These are phyloP conservation scores for Fragaria nilgerrensis DNA, from an alignment of 306 rosid genomes.

Conservation along the genomic window DNA sequence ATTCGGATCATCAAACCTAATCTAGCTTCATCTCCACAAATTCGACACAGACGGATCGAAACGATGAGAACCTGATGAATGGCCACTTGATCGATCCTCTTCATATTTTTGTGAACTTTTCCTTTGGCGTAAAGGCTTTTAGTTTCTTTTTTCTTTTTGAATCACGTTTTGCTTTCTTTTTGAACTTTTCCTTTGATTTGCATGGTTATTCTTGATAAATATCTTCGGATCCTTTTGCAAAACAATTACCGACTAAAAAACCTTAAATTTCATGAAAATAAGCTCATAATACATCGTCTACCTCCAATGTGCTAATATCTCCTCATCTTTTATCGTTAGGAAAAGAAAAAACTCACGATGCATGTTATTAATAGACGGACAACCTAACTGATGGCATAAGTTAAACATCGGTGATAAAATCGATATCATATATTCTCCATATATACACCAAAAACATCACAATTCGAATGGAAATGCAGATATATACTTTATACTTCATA, in stretches of 20 bases:
- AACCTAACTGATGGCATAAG: background rate
- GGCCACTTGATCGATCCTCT: background rate
- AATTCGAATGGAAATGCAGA: background rate
- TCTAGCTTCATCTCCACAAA: background rate
- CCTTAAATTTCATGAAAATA: too few relatives aligned
- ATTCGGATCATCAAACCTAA: slow-evolving; percentile 1
- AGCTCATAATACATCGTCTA: too few relatives aligned
- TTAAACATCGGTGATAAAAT: background rate
- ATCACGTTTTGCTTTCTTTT: slow-evolving; percentile 4
- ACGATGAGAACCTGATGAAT: background rate
- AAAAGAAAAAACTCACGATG: background rate
- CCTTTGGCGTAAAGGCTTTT: background rate
- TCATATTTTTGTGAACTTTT: background rate
- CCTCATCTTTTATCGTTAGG: too few relatives aligned
- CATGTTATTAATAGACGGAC: background rate
- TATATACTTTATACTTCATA: background rate
- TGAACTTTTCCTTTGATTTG: background rate
- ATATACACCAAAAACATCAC: background rate
- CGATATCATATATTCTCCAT: background rate
- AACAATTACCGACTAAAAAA: too few relatives aligned
- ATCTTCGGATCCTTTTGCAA: background rate
- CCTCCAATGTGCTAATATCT: too few relatives aligned
- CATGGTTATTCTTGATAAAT: background rate
- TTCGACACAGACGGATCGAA: too few relatives aligned
- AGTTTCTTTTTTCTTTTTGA: background rate